Percentiles rank a stretch among this genome's conserved stretches.
Evolutionary conservation across 2,329 filamentous ascomycete genomes (phyloP).

Genomic region (Exophiala dermatitidis): DNA sequence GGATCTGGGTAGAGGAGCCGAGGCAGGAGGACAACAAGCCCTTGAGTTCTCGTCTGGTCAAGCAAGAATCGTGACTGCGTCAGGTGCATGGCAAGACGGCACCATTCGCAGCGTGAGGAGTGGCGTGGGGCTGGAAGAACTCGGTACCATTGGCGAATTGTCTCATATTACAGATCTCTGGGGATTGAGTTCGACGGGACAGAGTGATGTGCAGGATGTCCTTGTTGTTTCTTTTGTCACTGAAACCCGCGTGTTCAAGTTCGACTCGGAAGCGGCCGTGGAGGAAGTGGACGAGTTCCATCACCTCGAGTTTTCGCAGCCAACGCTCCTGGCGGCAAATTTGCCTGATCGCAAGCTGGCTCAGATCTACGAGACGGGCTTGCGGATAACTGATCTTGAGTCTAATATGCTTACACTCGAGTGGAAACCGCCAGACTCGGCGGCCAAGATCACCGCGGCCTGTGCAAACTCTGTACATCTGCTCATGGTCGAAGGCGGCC

Average conservation of each 20-base stretch:
- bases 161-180: constrained; percentile 67
- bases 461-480: constrained; percentile 65
- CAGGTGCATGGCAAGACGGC: constrained; percentile 82
- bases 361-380: constrained; percentile 64
- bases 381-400: constrained; percentile 50
- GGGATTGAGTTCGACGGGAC: constrained; percentile 51
- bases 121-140: constrained; percentile 83
- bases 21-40: constrained; percentile 57
- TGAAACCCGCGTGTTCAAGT: constrained; percentile 76
- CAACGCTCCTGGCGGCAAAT: constrained; percentile 65
- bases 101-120: constrained; percentile 84
- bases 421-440: constrained; percentile 39
- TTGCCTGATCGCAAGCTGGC: constrained; percentile 58
- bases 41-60: constrained; percentile 95
- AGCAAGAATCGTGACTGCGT: constrained; percentile 85
- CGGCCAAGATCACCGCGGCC: constrained; percentile 63
- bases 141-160: constrained; percentile 75
- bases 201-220: constrained; percentile 52
- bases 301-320: constrained; percentile 60
- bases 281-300: constrained; percentile 77
- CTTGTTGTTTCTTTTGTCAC: constrained; percentile 73
- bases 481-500: constrained; percentile 69
- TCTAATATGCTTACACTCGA: constrained; percentile 41
- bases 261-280: constrained; percentile 66
- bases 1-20: constrained; percentile 84